Base-by-base conservation (phyloP, 140 eudicot species). In the Flaveria floridana region DNA sequence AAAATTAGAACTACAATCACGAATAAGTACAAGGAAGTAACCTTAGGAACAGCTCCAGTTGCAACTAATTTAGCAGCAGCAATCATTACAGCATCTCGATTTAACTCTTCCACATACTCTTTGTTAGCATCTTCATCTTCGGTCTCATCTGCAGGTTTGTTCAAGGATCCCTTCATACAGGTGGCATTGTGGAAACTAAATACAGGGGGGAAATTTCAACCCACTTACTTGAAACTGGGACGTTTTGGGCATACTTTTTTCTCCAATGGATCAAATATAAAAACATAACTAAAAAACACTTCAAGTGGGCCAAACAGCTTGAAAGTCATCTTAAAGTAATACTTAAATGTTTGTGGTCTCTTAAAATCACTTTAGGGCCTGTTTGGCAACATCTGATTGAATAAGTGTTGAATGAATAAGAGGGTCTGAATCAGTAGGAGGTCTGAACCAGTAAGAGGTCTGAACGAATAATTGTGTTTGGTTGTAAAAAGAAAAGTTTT, bases 51-150 rank as follows among this genome's bases (percentile, higher is more conserved):
- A 71, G 87, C 82, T 76, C 88, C 90, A 61, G 57, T 80, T 61
- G 90, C 86, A 79, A 95, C 89, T 84, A 95, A 78, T 79, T 95
- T 88, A 51, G 89, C 82, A 47, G 93, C 92, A 82, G 92, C 96
- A 83, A 91, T 86, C 88, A 95, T 88, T 71, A 87, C 81, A 0
- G 95, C 82, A 75, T 95, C 99, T 70, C 84, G 81, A 68, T 81
- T 95, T 59, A 91, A 88, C 76, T 90, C 97, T 87, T 95, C 97
- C 44, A 87, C 74, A 52, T 95, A 95, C 82, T 95, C 97, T 82
- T 83, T 86, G 77, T 84, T 88, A 63, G 75, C 95, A 79, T 94
- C 97, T 86, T 87, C 96, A 39, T 88, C 99, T 68, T 95, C 96
- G 1, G 84, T 83, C 64, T 94, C 96, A 80, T 85, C 97, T 91